These are phyloP conservation scores for Collybia sp. DNA, from an alignment of 768 basidiomycete genomes.

Conservation along the genomic window DNA sequence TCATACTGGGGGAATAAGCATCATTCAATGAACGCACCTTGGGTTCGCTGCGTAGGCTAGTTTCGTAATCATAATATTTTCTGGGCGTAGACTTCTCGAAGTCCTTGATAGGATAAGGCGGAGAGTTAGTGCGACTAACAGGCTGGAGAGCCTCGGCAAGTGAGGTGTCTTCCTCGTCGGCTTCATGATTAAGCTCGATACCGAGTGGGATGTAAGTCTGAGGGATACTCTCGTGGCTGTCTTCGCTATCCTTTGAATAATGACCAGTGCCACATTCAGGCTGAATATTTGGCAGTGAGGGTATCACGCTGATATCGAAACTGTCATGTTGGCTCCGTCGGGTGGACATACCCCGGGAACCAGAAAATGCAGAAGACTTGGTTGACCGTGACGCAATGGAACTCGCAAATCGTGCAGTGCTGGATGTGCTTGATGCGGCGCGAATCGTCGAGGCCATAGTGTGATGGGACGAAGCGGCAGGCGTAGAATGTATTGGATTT, in stretches of 20 bases:
- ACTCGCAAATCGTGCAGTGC: conserved; percentile 44
- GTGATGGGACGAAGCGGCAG: conserved; percentile 44
- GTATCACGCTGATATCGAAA: conserved; percentile 58
- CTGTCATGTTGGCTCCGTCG: conserved; percentile 35
- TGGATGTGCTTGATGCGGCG: conserved; percentile 38
- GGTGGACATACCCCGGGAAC: conserved; percentile 25
- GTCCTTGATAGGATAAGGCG: conserved; percentile 31
- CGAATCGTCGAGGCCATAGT: conserved; percentile 41
- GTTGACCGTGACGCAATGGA: conserved; percentile 47
- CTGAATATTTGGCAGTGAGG: conserved; percentile 43
- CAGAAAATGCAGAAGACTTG: conserved; percentile 33
- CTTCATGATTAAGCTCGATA: conserved; percentile 32
- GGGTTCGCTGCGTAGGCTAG: conserved; percentile 56
- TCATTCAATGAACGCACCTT: conserved; percentile 34
- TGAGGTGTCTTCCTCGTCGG: conserved; percentile 36
- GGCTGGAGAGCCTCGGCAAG: conserved; percentile 55
- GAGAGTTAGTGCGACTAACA: conserved; percentile 51
- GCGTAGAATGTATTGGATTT: conserved; percentile 66
- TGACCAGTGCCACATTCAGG: conserved; percentile 23
- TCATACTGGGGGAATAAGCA: background rate
- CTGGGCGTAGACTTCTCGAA: conserved; percentile 38
- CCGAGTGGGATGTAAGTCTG: conserved; percentile 49
- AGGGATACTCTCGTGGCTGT: conserved; percentile 47
- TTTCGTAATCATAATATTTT: conserved; percentile 53
- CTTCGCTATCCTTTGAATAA: conserved; percentile 30